These are phyloP conservation scores for Pythium biforme DNA, from an alignment of 352 stramenopile genomes.

Conservation along the genomic window DNA sequence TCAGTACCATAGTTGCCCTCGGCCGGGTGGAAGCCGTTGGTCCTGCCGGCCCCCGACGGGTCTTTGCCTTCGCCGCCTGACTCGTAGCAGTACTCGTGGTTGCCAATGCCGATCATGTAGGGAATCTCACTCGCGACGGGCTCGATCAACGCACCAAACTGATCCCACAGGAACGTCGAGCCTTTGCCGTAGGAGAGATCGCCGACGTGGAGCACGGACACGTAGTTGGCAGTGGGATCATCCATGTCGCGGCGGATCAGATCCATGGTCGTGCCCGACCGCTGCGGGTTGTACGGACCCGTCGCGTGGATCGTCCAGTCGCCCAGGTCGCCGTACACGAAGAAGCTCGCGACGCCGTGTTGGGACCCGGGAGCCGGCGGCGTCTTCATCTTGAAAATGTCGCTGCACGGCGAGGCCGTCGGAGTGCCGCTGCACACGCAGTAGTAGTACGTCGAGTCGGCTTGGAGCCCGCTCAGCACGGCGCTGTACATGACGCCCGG, in stretches of 20 bases:
- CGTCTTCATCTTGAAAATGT: conserved; percentile 22
- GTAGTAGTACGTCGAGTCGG: conserved; percentile 33
- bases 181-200: conserved; percentile 64
- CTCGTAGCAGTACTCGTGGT: conserved; percentile 33
- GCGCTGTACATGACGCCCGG: conserved; percentile 36
- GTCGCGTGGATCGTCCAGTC: conserved; percentile 31
- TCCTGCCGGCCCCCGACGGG: conserved; percentile 9
- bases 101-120: conserved; percentile 53
- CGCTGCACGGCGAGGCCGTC: background rate
- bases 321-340: conserved; percentile 73
- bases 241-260: conserved; percentile 28
- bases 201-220: conserved; percentile 62
- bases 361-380: conserved; percentile 24
- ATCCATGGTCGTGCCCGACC: conserved; percentile 33
- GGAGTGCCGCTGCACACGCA: conserved; percentile 19
- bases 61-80: conserved; percentile 18
- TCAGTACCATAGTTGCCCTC: conserved; percentile 22
- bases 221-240: conserved; percentile 37
- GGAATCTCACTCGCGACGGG: conserved; percentile 54
- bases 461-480: conserved; percentile 25
- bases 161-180: conserved; percentile 65
- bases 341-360: conserved; percentile 38
- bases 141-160: conserved; percentile 63
- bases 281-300: conserved; percentile 3
- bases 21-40: conserved; percentile 21